A percentile compares a stretch with the other conserved stretches of the same genome.
These are phyloP conservation scores for Eucalyptus leucophloia DNA, from an alignment of 345 rosid species.

Conservation along the genomic window DNA sequence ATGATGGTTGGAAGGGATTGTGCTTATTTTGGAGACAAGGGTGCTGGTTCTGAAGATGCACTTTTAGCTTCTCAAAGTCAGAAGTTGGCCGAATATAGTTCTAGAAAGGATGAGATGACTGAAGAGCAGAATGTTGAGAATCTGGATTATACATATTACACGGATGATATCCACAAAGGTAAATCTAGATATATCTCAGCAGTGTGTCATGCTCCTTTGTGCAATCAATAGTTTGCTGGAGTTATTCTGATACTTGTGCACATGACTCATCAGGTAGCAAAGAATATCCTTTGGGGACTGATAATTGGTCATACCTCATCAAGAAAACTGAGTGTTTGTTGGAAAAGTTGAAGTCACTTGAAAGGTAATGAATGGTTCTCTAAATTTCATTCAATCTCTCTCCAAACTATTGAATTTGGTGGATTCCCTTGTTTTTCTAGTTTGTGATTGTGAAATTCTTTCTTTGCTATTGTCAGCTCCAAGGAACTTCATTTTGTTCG, in stretches of 20 bases:
- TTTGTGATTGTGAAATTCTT: not conserved
- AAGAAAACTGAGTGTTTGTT: conserved; percentile 43
- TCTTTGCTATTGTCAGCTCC: conserved; percentile 32
- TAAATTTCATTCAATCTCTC: not conserved
- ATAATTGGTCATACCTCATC: conserved; percentile 38
- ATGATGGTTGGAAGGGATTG: not conserved
- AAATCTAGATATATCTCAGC: not conserved
- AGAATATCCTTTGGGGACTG: conserved; percentile 15
- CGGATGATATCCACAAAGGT: not conserved
- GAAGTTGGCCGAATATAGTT: not conserved
- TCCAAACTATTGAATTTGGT: not conserved
- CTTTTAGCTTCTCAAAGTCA: not conserved
- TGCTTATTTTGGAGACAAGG: not conserved
- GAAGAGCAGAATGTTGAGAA: not conserved
- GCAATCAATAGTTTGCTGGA: conserved; percentile 2
- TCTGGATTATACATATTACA: not conserved
- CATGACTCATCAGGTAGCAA: conserved; percentile 2
- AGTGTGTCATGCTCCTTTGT: not conserved
- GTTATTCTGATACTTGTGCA: not conserved
- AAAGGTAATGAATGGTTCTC: conserved; percentile 36
- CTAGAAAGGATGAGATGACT: not conserved
- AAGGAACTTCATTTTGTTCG: conserved; percentile 25
- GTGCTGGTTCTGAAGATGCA: not conserved
- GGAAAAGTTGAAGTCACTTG: conserved; percentile 61
- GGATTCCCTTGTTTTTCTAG: not conserved